Base-by-base conservation (phyloP, 345 rosid genomes). In the Trapa bicornis region DNA sequence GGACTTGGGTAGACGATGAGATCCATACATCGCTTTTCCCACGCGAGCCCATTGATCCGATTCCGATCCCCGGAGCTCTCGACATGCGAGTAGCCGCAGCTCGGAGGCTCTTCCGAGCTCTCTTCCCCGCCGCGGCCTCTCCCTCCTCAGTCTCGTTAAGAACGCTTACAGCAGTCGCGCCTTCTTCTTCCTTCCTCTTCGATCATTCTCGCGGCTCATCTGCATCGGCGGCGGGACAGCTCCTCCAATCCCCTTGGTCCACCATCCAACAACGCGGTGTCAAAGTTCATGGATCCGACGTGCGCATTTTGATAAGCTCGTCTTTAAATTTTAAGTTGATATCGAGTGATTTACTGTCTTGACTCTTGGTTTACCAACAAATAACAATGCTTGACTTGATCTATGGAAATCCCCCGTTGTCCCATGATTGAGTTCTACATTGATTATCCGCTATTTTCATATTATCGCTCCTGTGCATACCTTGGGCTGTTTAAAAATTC, bases 251-350 rank as follows among this genome's bases (percentile, higher is more conserved):
- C 10, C 92, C 87, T 3, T 90, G 97, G 92, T 83, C 77, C 52
- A 68, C 73, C 37, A 29, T 67, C 69, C 98, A 87, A 72, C 79
- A 73, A 56, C 94, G 97, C 12, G 94, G 91, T 41, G 86, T 80
- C 68, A 90, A 80, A 72, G 87, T 87, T 66, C 84, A 86, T 68
- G 97, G 97, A n/a, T 83, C 84, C 73, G 86, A 84, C 65, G 98
- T 88, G 48, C 65, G 66, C 33, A 9, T 56, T 12, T 37, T 64
- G 33, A n/a, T 68, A 15, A 22, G 42, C 64, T 42, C 7, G 37
- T 13, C 15, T 35, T 6, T 8, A 16, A 10, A 5, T 39, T 39
- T n/a, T 2, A 42, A 22, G 52, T 43, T 43, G 5, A 1, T 9
- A 32, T 22, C 13, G 29, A 39, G 47, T 41, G 67, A 16, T 64